A percentile compares a stretch with the other conserved stretches of the same genome.
phyloP scores from a whole-genome alignment of 768 basidiomycete genomes.

The Cantharellus cinnabarinus region DNA sequence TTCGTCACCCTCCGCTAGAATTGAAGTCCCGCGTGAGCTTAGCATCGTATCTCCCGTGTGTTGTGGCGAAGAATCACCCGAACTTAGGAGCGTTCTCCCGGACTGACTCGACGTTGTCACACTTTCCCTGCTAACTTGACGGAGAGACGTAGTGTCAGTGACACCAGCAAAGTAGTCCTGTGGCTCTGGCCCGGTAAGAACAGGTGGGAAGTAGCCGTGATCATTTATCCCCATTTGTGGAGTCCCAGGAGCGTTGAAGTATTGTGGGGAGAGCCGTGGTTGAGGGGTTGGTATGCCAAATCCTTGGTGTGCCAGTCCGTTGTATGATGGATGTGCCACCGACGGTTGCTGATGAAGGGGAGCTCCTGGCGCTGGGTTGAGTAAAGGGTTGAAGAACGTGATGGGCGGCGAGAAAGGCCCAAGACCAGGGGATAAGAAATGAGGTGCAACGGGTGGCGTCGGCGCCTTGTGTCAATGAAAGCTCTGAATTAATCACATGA shows the following conservation, averaged over 20 bases:
- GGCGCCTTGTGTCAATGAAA: slow-evolving; percentile 10
- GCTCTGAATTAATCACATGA: neutral
- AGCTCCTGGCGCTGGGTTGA: neutral
- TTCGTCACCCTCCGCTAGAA: neutral
- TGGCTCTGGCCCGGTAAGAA: neutral
- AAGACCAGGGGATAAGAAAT: slow-evolving; percentile 19
- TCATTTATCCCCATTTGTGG: neutral
- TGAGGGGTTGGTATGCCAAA: neutral
- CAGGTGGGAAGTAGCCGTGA: neutral
- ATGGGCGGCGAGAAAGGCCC: slow-evolving; percentile 19
- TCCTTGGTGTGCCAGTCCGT: neutral
- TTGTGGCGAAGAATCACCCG: neutral
- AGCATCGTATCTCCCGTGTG: neutral
- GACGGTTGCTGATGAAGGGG: neutral
- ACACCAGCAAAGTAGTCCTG: neutral
- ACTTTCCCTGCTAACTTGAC: neutral
- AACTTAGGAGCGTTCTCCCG: neutral
- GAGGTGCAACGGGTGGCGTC: slow-evolving; percentile 22
- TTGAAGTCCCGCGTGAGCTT: neutral
- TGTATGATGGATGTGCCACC: neutral
- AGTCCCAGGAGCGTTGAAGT: neutral
- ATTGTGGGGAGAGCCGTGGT: neutral
- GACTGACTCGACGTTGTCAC: neutral
- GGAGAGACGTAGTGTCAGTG: neutral
- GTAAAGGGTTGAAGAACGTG: neutral